Conservation (phyloP, 257 asterid genomes). For the Penstemon barbatus region DNA sequence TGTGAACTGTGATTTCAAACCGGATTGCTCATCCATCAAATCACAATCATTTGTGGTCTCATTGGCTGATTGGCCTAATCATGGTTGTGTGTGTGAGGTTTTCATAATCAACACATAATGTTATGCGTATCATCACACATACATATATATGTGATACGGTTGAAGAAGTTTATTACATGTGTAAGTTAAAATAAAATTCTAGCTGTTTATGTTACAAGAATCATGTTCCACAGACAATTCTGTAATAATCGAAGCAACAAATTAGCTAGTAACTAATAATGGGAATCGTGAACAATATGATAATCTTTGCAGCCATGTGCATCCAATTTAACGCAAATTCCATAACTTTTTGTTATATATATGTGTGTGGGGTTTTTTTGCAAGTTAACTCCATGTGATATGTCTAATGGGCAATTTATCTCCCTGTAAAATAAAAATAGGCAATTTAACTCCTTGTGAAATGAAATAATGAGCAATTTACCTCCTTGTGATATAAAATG, state of each 20-base stretch:
- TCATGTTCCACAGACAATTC: constrained; percentile 30
- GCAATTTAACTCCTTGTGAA: too few relatives aligned
- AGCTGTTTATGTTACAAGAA: constrained; percentile 3
- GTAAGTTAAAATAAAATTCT: neutral
- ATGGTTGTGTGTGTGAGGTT: constrained; percentile 40
- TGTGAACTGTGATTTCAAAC: constrained; percentile 38
- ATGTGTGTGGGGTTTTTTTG: constrained; percentile 22
- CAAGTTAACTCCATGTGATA: too few relatives aligned
- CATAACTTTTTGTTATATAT: constrained; percentile 33
- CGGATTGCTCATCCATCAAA: constrained; percentile 38
- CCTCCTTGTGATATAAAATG: too few relatives aligned
- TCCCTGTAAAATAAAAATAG: too few relatives aligned
- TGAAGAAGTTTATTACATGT: neutral
- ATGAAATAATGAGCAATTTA: too few relatives aligned
- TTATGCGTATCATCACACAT: neutral
- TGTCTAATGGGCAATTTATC: too few relatives aligned
- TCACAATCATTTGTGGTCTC: constrained; percentile 26
- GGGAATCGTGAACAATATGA: constrained; percentile 37
- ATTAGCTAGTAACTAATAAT: constrained; percentile 31
- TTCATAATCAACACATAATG: neutral
- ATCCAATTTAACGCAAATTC: constrained; percentile 46
- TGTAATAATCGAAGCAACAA: constrained; percentile 26
- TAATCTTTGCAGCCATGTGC: constrained; percentile 57
- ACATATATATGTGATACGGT: neutral
- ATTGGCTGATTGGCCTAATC: constrained; percentile 46